phyloP scores from a whole-genome alignment of 345 rosid species.

The Conringia planisiliqua region DNA sequence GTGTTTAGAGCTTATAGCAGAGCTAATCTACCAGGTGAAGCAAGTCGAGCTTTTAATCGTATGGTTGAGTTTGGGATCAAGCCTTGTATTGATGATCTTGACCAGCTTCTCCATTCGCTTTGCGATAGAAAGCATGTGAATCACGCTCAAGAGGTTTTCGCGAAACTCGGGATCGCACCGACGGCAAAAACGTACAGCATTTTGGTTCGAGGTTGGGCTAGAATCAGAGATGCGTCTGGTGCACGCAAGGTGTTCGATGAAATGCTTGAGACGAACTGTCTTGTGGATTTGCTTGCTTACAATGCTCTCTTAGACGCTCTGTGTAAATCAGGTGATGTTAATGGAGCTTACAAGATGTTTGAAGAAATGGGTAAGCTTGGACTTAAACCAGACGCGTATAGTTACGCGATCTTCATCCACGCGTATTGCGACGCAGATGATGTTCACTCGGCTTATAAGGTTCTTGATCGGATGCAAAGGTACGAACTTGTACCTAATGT shows the following conservation, averaged over 20 bases:
- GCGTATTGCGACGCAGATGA: slow-evolving; percentile 60
- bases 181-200: slow-evolving; percentile 62
- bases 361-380: slow-evolving; percentile 53
- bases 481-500: slow-evolving; percentile 63
- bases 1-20: slow-evolving; percentile 70
- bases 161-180: slow-evolving; percentile 36
- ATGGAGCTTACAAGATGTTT: slow-evolving; percentile 60
- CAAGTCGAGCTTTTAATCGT: slow-evolving; percentile 64
- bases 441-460: slow-evolving; percentile 61
- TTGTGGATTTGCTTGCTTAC: slow-evolving; percentile 58
- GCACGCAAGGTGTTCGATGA: slow-evolving; percentile 79
- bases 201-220: slow-evolving; percentile 60
- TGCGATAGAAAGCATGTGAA: slow-evolving; percentile 66
- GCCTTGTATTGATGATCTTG: slow-evolving; percentile 62
- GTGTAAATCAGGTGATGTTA: slow-evolving; percentile 62
- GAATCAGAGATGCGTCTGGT: slow-evolving; percentile 35
- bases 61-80: slow-evolving; percentile 77
- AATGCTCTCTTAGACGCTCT: slow-evolving; percentile 67
- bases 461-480: slow-evolving; percentile 73
- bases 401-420: slow-evolving; percentile 60
- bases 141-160: slow-evolving; percentile 56
- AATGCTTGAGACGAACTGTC: slow-evolving; percentile 45
- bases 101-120: slow-evolving; percentile 53
- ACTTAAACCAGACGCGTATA: slow-evolving; percentile 58
- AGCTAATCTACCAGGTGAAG: slow-evolving; percentile 71